A percentile compares a stretch with the other conserved stretches of the same genome.
phyloP scores from a whole-genome alignment of 441 rosid genomes.

The Syzygium malaccense region DNA sequence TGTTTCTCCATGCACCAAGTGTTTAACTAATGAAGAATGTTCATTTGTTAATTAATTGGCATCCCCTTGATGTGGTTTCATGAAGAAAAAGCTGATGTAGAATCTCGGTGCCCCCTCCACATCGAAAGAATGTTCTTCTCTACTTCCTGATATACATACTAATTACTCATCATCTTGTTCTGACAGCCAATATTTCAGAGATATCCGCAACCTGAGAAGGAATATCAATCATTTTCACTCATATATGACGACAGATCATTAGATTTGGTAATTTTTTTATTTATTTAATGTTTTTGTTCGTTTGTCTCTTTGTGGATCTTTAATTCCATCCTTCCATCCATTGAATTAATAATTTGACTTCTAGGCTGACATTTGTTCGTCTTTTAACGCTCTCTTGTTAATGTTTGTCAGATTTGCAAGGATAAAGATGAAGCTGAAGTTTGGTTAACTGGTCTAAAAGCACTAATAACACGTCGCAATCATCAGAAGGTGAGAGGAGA shows the following conservation, averaged over 20 bases:
- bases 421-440: slow-evolving; percentile 2
- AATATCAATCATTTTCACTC: neutral
- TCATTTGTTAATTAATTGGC: neutral
- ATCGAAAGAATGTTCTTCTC: neutral
- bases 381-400: neutral
- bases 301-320: neutral
- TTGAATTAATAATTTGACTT: neutral
- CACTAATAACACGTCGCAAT: neutral
- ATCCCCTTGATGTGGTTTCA: neutral
- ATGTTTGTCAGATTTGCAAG: neutral
- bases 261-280: neutral
- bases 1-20: neutral
- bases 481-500: slow-evolving; percentile 24
- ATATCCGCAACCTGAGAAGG: neutral
- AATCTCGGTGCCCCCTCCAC: neutral
- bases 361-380: neutral
- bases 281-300: neutral
- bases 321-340: neutral
- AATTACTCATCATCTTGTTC: neutral
- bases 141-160: neutral
- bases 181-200: neutral
- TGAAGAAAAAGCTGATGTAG: neutral
- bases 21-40: neutral
- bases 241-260: neutral
- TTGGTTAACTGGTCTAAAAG: neutral